Evolutionary conservation across 768 basidiomycete species (phyloP), one percentile per base, ranked within the genome.

Genomic region (Gymnopilus junonius): DNA sequence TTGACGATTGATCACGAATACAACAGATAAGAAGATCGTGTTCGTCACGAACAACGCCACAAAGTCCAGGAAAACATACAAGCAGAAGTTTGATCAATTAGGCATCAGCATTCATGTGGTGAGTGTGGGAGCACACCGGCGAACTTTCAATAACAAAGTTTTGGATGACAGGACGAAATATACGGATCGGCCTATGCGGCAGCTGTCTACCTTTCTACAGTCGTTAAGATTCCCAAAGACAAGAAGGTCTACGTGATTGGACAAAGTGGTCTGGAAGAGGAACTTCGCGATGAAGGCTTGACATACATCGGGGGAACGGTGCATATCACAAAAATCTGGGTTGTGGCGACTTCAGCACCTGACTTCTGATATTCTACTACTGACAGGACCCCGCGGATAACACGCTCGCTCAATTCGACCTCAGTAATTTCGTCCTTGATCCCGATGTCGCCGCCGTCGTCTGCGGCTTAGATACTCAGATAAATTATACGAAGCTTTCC

Each of bases 41-140:
- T 99, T 99, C 71, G 95, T 97, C 55, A 98, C 96, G 17, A 99
- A 99, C 79, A 99, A 99, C 74, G 96, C 97, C 48, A 93, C 90
- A 59, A 97, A 98, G 78, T 97, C 95, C 5, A 82, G 97, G 65
- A 86, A 78, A 73, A 89, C 79, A 73, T 96, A 96, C 85, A 95
- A 94, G 81, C 78, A 78, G 46, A 97, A 96, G 76, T 97, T 99
- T 73, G 94, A 98, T 76, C 83, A 88, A 70, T 85, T 99, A 56
- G 95, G 93, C 40, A 83, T 98, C 35, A 83, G 94, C 73, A 94
- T 89, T 34, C 82, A 89, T 72, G 89, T 92, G 70, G 97, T 97
- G 76, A 76, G 92, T 78, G 46, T 58, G 58, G 29, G 60, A 61
- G 62, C 59, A 37, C 40, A 46, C 50, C 35, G 40, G 34, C 27